Base-by-base conservation (phyloP, 176 grass and related monocot genomes). In the Puya raimondii region DNA sequence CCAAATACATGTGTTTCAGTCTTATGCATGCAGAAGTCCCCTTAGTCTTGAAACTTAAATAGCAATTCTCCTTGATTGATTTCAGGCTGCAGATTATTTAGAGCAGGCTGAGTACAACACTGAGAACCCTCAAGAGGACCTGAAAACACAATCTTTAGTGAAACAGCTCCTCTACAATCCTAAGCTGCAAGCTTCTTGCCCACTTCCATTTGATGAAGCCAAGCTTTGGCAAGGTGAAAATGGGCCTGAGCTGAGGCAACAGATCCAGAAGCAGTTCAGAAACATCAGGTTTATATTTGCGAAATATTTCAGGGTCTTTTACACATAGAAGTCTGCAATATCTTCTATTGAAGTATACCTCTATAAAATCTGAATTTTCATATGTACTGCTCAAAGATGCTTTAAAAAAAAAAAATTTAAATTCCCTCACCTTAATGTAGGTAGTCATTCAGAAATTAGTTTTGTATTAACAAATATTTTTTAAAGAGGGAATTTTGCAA, bases 91-190 rank as follows among this genome's bases (percentile, higher is more conserved):
- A 79, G 87, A 91, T 84, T 99, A 91, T 76, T 76, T 99, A 76
- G 94, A 99, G 48, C 90, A 93, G 49, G 94, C 90, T 26, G 94
- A 99, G 63, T 99, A 99, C 63, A 99, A 78, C 67, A 93, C 89
- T 42, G 94, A 80, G 29, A 99, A 99, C 75, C 61, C 77, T 78
- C 64, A 85, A 78, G 89, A 91, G 47, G 89, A 99, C 67, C 51
- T 82, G 78, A 93, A 84, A 80, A 93, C 94, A 73, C 80, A 99
- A 65, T 99, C 90, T 64, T 64, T 93, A 64, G 82, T 88, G 49
- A 87, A 81, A 66, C 82, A 99, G 61, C 66, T 93, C 33, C 80
- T 99, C 53, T 93, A 88, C 29, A 85, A 93, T 49, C 78, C 75
- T 4, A 88, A 93, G 72, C 72, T 99, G 72, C 74, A 77, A 80